Percentiles rank a stretch among this genome's conserved stretches.
phyloP scores from a whole-genome alignment of 495 filamentous ascomycete genomes.

The Neurospora tetrasperma region DNA sequence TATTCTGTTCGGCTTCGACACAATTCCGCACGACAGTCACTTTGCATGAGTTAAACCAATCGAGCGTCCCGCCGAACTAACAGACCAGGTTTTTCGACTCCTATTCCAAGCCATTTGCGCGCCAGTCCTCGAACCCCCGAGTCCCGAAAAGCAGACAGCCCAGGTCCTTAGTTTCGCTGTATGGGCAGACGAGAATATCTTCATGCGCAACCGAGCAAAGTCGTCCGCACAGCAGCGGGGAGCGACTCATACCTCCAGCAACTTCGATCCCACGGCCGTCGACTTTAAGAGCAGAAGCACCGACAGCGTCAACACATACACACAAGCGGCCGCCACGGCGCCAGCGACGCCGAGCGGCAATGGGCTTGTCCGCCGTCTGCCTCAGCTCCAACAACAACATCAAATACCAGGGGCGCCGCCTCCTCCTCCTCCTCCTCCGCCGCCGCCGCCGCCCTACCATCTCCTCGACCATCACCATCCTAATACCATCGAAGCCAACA shows the following conservation, averaged over 20 bases:
- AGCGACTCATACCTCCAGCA: slow-evolving; percentile 5
- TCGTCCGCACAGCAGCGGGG: slow-evolving; percentile 19
- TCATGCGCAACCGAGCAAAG: slow-evolving; percentile 23
- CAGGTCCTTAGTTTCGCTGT: slow-evolving; percentile 2
- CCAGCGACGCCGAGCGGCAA: neutral
- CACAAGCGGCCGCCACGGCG: neutral
- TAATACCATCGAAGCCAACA: neutral
- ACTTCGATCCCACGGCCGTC: neutral
- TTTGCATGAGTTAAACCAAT: neutral
- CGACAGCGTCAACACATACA: neutral
- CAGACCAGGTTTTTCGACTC: neutral
- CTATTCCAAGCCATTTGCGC: neutral
- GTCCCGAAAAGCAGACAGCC: neutral
- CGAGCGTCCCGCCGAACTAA: neutral
- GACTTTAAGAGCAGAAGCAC: neutral
- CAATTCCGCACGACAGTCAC: neutral
- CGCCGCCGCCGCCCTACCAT: neutral
- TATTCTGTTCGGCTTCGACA: neutral
- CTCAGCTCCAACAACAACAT: neutral
- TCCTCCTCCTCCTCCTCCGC: neutral
- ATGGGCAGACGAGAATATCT: slow-evolving; percentile 17
- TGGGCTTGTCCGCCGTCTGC: neutral
- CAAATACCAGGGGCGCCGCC: neutral
- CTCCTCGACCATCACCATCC: neutral
- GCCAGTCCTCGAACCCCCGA: neutral